Percentiles rank a stretch among this genome's conserved stretches.
Conservation (phyloP, 1,139 yeast genomes). For the Candida frijolesensis region DNA sequence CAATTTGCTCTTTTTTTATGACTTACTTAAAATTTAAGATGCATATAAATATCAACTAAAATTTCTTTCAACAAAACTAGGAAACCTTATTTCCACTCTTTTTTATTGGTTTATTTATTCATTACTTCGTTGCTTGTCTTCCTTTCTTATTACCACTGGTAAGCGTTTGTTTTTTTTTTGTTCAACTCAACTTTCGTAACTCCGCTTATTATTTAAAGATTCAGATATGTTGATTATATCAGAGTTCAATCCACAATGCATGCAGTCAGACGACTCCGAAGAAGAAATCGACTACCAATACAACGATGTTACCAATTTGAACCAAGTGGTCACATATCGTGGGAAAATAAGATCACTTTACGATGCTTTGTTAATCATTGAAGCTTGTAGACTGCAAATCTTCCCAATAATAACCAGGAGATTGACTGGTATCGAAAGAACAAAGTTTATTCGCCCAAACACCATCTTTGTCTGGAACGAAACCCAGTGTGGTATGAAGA, state of each 20-base stretch:
- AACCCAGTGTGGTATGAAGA: slow-evolving; percentile 65
- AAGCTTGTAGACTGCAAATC: slow-evolving; percentile 59
- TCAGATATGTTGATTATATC: slow-evolving; percentile 19
- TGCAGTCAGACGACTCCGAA: slow-evolving; percentile 9
- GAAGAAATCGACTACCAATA: slow-evolving; percentile 6
- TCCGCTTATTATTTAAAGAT: too few species aligned
- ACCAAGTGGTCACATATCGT: slow-evolving; percentile 57
- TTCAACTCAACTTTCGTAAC: neutral
- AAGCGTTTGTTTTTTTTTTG: neutral
- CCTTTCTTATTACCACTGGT: neutral
- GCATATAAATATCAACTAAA: neutral
- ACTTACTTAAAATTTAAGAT: neutral
- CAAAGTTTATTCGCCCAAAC: slow-evolving; percentile 52
- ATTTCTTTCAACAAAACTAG: neutral
- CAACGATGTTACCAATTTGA: slow-evolving; percentile 5
- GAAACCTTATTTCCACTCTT: neutral
- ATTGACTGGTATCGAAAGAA: slow-evolving; percentile 58
- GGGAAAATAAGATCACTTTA: slow-evolving; percentile 58
- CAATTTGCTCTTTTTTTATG: neutral
- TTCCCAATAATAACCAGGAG: slow-evolving; percentile 64
- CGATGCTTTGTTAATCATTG: slow-evolving; percentile 67
- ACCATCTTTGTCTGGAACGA: slow-evolving; percentile 74
- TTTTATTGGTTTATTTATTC: neutral
- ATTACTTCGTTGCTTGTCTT: neutral
- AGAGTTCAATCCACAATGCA: slow-evolving; percentile 18